Evolutionary conservation across 2,329 filamentous ascomycete species (phyloP).

Genomic region (Domatiomyces globalis): DNA sequence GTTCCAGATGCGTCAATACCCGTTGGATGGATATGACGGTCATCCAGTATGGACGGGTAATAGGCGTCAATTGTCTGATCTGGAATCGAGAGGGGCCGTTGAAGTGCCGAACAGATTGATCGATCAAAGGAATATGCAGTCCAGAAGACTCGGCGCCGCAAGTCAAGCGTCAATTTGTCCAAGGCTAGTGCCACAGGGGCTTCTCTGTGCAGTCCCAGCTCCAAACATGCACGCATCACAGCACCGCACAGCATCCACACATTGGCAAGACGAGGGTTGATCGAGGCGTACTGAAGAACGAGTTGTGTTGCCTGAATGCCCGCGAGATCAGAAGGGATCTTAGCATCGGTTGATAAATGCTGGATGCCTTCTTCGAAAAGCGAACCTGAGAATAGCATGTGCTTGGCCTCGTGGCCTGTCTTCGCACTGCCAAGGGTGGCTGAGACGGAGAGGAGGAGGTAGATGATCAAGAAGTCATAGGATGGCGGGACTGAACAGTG

Average conservation of each 20-base stretch:
- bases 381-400: constrained; percentile 21
- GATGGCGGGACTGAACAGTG: constrained; percentile 15
- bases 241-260: constrained; percentile 20
- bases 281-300: constrained; percentile 19
- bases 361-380: constrained; percentile 24
- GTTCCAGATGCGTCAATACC: constrained; percentile 16
- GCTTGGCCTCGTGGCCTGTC: constrained; percentile 22
- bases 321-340: constrained; percentile 19
- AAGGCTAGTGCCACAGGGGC: constrained; percentile 13
- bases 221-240: constrained; percentile 19
- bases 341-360: constrained; percentile 20
- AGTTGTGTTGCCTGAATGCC: constrained; percentile 19
- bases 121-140: constrained; percentile 19
- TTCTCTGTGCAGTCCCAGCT: constrained; percentile 19
- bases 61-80: constrained; percentile 19
- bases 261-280: constrained; percentile 19
- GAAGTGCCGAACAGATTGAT: constrained; percentile 19
- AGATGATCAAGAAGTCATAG: constrained; percentile 23
- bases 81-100: constrained; percentile 20
- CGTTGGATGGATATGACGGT: constrained; percentile 16
- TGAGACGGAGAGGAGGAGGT: constrained; percentile 23
- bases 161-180: constrained; percentile 17
- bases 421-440: constrained; percentile 22
- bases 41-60: constrained; percentile 17
- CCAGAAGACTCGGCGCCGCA: constrained; percentile 20